Base-by-base conservation (phyloP, 2,329 filamentous ascomycete genomes). In the Diaporthe helianthi region DNA sequence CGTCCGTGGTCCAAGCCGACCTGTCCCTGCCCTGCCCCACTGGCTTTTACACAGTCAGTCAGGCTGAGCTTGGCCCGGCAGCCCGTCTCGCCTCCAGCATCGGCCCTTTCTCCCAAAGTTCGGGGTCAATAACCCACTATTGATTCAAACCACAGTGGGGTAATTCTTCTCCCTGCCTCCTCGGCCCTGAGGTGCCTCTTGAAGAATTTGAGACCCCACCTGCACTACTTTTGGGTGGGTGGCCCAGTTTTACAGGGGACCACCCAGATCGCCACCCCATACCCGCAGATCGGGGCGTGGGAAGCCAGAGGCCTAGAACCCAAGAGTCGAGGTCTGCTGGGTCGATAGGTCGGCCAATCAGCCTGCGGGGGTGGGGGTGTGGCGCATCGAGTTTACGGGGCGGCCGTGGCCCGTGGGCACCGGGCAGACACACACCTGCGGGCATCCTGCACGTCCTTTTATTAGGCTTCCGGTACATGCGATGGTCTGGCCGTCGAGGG, bases 361-460 rank as follows among this genome's bases (percentile, higher is more conserved):
- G 36, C 36, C 36, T 13, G 36, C 13, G 12, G 55, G 36, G 41
- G 41, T 22, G n/a, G 46, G 55, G 19, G 53, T 47, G 58, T 61
- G 58, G 58, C 58, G n/a, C n/a, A n/a, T 49, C 58, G 44, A 63
- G 58, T 17, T 49, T 63, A 63, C 58, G 58, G 58, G 58, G 58
- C 47, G 29, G 47, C 58, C 58, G 58, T 63, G 58, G 58, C 58
- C 41, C 38, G 26, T 47, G 58, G 29, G 58, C 58, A 63, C 19
- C 33, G 58, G 29, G 58, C 58, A 63, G 58, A 49, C 58, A 31
- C n/a, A 63, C 26, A n/a, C 44, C 58, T 26, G 38, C 38, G 41
- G 17, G 12, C 41, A 9, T 13, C 41, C 41, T 38, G 36, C 36
- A 38, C 36, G 17, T 38, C 36, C 36, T 38, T 17, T 12, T 46